phyloP scores from a whole-genome alignment of 495 filamentous ascomycete genomes.

The Neurospora sp. region DNA sequence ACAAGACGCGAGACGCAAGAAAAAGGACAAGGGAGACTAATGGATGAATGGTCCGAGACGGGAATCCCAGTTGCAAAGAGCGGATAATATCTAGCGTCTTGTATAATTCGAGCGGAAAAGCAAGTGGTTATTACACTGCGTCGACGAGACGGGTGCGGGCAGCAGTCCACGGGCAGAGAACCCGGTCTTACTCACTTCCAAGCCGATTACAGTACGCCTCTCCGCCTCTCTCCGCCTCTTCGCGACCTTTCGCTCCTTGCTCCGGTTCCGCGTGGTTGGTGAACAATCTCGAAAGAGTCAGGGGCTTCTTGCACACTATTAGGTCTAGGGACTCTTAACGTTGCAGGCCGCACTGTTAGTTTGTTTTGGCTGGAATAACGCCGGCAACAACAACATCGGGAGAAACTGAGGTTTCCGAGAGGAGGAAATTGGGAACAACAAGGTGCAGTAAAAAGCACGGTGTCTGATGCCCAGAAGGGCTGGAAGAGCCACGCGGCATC shows the following conservation, averaged over 20 bases:
- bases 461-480: not conserved
- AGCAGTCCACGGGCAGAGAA: not conserved
- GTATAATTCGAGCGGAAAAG: not conserved
- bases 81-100: not conserved
- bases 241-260: not conserved
- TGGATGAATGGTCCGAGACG: not conserved
- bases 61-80: not conserved
- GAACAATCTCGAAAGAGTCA: not conserved
- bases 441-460: not conserved
- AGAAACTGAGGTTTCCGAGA: not conserved
- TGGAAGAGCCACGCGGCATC: not conserved
- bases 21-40: not conserved
- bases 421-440: not conserved
- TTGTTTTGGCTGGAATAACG: not conserved
- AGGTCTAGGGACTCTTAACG: not conserved
- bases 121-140: not conserved
- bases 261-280: not conserved
- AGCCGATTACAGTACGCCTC: not conserved
- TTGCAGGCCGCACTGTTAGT: not conserved
- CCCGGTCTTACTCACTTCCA: not conserved
- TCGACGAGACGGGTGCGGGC: not conserved
- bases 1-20: not conserved
- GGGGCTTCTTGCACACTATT: not conserved
- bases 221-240: not conserved
- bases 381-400: not conserved